Evolutionary conservation across 2,329 filamentous ascomycete species (phyloP).

Genomic region (Elsinoe necatrix): DNA sequence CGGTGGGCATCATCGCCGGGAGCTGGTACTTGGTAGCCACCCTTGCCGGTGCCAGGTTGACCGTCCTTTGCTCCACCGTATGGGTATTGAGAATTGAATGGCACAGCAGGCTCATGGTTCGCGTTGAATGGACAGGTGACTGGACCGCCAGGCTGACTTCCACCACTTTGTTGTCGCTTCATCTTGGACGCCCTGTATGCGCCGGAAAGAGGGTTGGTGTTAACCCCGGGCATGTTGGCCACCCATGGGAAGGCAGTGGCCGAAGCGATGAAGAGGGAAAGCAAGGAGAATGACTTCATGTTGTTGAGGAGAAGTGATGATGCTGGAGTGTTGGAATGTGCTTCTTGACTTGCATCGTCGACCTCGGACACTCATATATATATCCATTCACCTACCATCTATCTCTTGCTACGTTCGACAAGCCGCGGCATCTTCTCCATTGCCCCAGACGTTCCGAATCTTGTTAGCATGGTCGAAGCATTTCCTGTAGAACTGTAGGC

Average conservation of each 20-base stretch:
- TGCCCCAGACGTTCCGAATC: neutral
- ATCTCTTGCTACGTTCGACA: neutral
- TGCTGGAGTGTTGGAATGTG: neutral
- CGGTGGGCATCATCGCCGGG: conserved; percentile 33
- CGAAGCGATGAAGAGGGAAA: conserved; percentile 23
- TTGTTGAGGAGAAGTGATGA: neutral
- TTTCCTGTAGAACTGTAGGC: neutral
- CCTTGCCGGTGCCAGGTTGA: conserved; percentile 33
- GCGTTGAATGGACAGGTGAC: conserved; percentile 33
- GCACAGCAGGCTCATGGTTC: conserved; percentile 32
- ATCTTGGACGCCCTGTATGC: conserved; percentile 17
- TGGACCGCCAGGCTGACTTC: conserved; percentile 23
- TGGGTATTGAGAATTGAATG: conserved; percentile 30
- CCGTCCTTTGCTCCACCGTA: conserved; percentile 39
- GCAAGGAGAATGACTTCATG: conserved; percentile 24
- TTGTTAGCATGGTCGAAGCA: neutral
- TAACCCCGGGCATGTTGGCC: conserved; percentile 30
- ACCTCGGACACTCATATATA: neutral
- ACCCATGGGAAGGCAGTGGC: conserved; percentile 35
- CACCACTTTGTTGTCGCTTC: conserved; percentile 29
- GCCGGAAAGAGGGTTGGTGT: conserved; percentile 28
- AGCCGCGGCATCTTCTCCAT: conserved; percentile 4
- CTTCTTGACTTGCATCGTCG: neutral
- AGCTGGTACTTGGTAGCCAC: conserved; percentile 39
- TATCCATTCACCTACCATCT: neutral